These are phyloP conservation scores for Podospora sp. DNA, from an alignment of 495 filamentous ascomycete genomes.

Conservation along the genomic window DNA sequence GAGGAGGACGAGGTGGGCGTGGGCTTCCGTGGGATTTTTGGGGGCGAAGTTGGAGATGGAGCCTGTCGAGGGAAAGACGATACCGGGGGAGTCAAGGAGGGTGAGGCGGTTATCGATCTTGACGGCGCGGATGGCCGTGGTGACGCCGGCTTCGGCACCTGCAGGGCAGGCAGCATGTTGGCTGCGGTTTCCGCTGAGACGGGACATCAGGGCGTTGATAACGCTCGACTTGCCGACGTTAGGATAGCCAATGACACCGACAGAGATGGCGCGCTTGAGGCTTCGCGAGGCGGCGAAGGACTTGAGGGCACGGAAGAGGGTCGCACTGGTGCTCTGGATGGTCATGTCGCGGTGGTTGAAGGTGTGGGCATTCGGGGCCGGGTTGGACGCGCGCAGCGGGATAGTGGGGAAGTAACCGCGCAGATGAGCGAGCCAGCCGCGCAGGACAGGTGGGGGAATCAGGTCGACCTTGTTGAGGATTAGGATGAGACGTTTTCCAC, in stretches of 20 bases:
- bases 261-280: constrained; percentile 84
- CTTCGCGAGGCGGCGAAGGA: constrained; percentile 81
- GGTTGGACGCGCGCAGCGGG: constrained; percentile 81
- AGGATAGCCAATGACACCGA: constrained; percentile 94
- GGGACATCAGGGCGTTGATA: constrained; percentile 88
- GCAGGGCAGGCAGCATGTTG: constrained; percentile 73
- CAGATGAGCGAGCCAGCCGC: constrained; percentile 81
- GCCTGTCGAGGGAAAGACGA: constrained; percentile 76
- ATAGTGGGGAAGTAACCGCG: constrained; percentile 91
- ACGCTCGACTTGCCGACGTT: constrained; percentile 98
- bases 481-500: constrained; percentile 86
- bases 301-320: constrained; percentile 90
- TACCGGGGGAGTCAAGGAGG: constrained; percentile 92
- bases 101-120: constrained; percentile 96
- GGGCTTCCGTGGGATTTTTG: constrained; percentile 68
- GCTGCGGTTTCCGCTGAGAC: constrained; percentile 65
- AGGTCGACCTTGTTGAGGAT: constrained; percentile 98
- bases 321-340: constrained; percentile 80
- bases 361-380: constrained; percentile 81
- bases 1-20: constrained; percentile 82
- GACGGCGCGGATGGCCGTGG: constrained; percentile 82
- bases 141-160: constrained; percentile 92
- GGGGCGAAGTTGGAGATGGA: constrained; percentile 47
- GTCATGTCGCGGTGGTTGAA: constrained; percentile 92
- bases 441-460: constrained; percentile 77